Percentiles rank a stretch among this genome's conserved stretches.
Evolutionary conservation across 2,329 filamentous ascomycete species (phyloP).

Genomic region (Ascochyta viciae-villosae): DNA sequence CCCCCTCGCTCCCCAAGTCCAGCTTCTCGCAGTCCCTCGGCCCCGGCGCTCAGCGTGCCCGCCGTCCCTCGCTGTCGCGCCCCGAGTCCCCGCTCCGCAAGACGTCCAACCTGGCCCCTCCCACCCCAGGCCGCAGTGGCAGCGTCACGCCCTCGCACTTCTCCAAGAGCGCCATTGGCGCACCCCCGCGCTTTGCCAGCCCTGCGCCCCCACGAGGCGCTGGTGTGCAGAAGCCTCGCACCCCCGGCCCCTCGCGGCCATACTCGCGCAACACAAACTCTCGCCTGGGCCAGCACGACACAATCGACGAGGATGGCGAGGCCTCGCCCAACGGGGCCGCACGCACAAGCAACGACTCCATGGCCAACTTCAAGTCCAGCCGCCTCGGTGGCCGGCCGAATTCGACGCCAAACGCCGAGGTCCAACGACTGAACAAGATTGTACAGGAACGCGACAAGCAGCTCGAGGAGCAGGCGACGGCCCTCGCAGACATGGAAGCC

Average conservation of each 20-base stretch:
- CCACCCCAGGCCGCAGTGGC: slow-evolving; percentile 59
- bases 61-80: slow-evolving; percentile 80
- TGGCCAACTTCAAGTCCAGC: slow-evolving; percentile 52
- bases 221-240: slow-evolving; percentile 58
- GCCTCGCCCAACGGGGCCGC: slow-evolving; percentile 60
- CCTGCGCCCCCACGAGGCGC: slow-evolving; percentile 66
- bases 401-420: slow-evolving; percentile 65
- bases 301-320: slow-evolving; percentile 50
- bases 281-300: slow-evolving; percentile 53
- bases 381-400: slow-evolving; percentile 36
- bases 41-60: slow-evolving; percentile 66
- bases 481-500: slow-evolving; percentile 87
- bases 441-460: slow-evolving; percentile 86
- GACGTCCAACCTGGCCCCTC: slow-evolving; percentile 50
- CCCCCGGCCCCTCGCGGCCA: slow-evolving; percentile 51
- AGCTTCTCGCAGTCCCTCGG: slow-evolving; percentile 92
- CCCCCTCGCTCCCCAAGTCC: slow-evolving; percentile 74
- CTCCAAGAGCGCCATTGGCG: slow-evolving; percentile 61
- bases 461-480: slow-evolving; percentile 84
- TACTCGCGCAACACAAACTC: slow-evolving; percentile 58
- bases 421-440: slow-evolving; percentile 74
- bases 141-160: slow-evolving; percentile 63
- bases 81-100: slow-evolving; percentile 85
- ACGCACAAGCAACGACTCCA: slow-evolving; percentile 61
- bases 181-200: slow-evolving; percentile 66